Evolutionary conservation across 257 asterid genomes (phyloP), one percentile per base, ranked within the genome.

Genomic region (Oldenlandia corymbosa): DNA sequence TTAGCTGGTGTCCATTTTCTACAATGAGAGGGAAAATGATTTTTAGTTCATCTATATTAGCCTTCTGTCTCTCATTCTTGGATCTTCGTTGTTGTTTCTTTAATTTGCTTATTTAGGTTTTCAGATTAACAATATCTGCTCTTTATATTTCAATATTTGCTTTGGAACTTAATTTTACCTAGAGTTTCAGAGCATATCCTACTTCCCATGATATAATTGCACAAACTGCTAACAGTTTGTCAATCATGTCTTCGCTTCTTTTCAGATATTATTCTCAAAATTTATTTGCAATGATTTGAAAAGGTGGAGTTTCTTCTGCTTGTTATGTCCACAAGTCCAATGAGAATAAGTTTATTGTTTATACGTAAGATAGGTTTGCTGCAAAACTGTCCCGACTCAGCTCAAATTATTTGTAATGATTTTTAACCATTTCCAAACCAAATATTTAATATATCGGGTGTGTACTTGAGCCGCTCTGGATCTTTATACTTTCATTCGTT

Each of bases 401-500:
- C 12, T 24, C 18, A 28, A 13, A 31, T 28, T 39, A 21, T 52
- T n/a, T 21, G 16, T 32, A 30, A 31, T 4, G 39, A 66, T 31
- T 48, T 31, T 48, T 30, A 2, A 23, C 43, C 65, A 11, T 3
- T 54, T n/a, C 51, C 41, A 56, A 21, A 21, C 48, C 57, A 21
- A 46, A 14, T n/a, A n/a, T n/a, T n/a, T n/a, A n/a, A n/a, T n/a
- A n/a, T n/a, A n/a, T n/a, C n/a, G n/a, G n/a, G n/a, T n/a, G n/a
- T n/a, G n/a, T n/a, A n/a, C n/a, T n/a, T n/a, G n/a, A n/a, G n/a
- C n/a, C n/a, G n/a, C n/a, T n/a, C n/a, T n/a, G n/a, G n/a, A n/a
- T 48, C 9, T 31, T 16, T 36, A 1, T 64, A 1, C 4, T n/a
- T 50, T 69, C 58, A 43, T 72, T 47, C 43, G 48, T 46, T 58